phyloP scores from a whole-genome alignment of 2,329 filamentous ascomycete genomes.

The Aspergillus niger region DNA sequence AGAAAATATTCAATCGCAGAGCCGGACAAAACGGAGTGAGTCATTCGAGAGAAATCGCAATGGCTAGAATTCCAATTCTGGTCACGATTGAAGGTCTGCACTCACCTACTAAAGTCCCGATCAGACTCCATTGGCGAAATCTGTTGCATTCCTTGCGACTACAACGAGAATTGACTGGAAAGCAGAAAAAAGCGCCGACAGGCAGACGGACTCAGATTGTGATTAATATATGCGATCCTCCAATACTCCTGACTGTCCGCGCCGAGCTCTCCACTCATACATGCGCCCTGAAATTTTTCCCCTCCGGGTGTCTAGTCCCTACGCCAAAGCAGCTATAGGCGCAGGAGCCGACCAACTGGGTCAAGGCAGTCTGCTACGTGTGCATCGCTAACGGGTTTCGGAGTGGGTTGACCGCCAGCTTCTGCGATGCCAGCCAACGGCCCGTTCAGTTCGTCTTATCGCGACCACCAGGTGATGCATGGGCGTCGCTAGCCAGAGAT shows the following conservation, averaged over 20 bases:
- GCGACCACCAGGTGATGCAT: background rate
- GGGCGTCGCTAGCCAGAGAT: background rate
- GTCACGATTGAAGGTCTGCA: background rate
- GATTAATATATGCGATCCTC: conserved; percentile 1
- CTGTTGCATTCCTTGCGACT: background rate
- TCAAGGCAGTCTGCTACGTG: conserved; percentile 36
- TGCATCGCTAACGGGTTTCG: conserved; percentile 34
- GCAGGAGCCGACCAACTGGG: conserved; percentile 26
- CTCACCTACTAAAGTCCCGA: conserved; percentile 19
- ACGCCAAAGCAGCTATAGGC: conserved; percentile 18
- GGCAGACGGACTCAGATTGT: background rate
- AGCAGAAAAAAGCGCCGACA: background rate
- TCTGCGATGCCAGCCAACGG: conserved; percentile 15
- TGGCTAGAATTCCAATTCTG: background rate
- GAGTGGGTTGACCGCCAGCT: conserved; percentile 21
- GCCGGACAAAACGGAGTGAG: conserved; percentile 2
- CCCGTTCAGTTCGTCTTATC: conserved; percentile 8
- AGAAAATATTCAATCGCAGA: background rate
- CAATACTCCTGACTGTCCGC: background rate
- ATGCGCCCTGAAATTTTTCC: background rate
- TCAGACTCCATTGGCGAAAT: conserved; percentile 16
- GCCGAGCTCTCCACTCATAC: background rate
- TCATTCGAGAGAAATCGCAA: background rate
- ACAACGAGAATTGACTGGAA: background rate
- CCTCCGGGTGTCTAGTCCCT: conserved; percentile 3